These are phyloP conservation scores for Naegleria gruberi DNA, from an alignment of 208 protist species.

Conservation along the genomic window DNA sequence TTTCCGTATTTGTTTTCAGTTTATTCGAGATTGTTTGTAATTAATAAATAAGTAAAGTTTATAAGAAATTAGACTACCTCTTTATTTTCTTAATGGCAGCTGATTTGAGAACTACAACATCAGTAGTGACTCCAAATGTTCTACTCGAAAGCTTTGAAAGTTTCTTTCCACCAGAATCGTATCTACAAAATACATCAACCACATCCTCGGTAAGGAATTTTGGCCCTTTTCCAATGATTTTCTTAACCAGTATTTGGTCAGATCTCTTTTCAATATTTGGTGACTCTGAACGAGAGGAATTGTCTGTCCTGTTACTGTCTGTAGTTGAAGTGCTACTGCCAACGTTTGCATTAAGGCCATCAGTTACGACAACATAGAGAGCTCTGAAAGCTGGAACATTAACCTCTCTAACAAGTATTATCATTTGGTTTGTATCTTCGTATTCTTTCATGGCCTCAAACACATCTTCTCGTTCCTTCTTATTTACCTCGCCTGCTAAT, in stretches of 20 bases:
- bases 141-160: not conserved
- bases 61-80: not conserved
- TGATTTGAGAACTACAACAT: not conserved
- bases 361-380: not conserved
- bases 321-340: not conserved
- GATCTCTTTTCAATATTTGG: not conserved
- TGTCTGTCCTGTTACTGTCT: not conserved
- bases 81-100: not conserved
- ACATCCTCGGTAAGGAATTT: not conserved
- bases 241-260: not conserved
- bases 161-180: not conserved
- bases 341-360: not conserved
- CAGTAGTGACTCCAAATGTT: not conserved
- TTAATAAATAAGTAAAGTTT: no score
- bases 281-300: not conserved
- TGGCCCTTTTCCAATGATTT: not conserved
- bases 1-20: no score
- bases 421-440: not conserved
- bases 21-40: no score
- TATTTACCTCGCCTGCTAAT: not conserved
- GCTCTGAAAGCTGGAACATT: not conserved
- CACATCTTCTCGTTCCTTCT: not conserved
- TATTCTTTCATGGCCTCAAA: not conserved
- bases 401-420: not conserved
- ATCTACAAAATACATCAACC: not conserved